Percentiles rank a stretch among this genome's conserved stretches.
phyloP scores from a whole-genome alignment of 208 protist genomes.

The Trypanosoma cruzi region DNA sequence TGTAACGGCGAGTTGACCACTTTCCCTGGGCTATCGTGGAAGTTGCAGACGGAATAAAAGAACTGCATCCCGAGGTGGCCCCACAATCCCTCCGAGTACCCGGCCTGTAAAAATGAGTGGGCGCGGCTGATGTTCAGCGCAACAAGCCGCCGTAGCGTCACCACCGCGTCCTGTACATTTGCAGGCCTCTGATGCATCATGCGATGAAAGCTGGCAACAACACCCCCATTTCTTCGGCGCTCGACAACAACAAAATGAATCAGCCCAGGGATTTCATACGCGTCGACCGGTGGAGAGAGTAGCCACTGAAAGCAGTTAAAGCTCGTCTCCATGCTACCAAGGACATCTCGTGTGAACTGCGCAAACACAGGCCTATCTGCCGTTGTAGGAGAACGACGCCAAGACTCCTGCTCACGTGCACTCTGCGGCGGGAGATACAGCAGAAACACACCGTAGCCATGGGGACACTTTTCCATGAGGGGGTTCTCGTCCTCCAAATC shows the following conservation, averaged over 20 bases:
- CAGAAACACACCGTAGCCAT: conserved; percentile 22
- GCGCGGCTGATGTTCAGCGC: conserved; percentile 30
- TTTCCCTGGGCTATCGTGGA: not conserved
- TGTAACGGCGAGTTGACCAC: not conserved
- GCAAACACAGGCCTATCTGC: not conserved
- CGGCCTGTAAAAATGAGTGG: conserved; percentile 13
- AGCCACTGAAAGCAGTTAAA: conserved; percentile 29
- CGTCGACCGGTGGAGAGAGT: conserved; percentile 24
- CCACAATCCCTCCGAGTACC: conserved; percentile 28
- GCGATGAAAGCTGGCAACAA: conserved; percentile 24
- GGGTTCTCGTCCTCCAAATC: conserved; percentile 4
- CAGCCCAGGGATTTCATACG: conserved; percentile 24
- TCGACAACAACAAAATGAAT: conserved; percentile 29
- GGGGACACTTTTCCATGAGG: conserved; percentile 11
- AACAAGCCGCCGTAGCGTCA: conserved; percentile 12
- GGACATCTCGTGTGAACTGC: conserved; percentile 12
- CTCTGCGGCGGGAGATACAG: conserved; percentile 20
- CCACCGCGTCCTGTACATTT: conserved; percentile 13
- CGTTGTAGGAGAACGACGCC: not conserved
- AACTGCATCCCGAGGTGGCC: conserved; percentile 32
- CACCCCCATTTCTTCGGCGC: conserved; percentile 9
- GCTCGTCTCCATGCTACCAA: conserved; percentile 17
- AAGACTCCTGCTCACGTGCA: conserved; percentile 7
- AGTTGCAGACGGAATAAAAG: conserved; percentile 23
- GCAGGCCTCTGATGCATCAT: conserved; percentile 20